Evolutionary conservation across 305 asterid genomes (phyloP).

Genomic region (Fraxinus velutina): DNA sequence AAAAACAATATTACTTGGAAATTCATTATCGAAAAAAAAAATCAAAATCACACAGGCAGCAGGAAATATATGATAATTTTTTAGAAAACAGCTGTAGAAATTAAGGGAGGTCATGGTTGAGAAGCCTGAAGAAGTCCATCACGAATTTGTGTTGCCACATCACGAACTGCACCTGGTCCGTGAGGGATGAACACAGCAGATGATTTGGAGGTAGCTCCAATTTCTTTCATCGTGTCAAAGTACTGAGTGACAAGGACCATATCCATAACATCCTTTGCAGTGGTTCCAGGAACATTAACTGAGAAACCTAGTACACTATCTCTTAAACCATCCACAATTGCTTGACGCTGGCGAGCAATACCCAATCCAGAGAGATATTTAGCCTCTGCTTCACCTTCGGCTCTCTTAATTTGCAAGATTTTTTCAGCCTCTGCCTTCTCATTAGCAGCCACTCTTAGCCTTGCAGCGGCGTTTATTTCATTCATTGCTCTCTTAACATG

Average conservation of each 20-base stretch:
- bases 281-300: conserved; percentile 24
- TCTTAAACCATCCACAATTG: conserved; percentile 22
- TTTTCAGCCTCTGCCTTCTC: conserved; percentile 10
- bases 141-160: conserved; percentile 21
- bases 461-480: conserved; percentile 15
- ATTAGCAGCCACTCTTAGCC: conserved; percentile 15
- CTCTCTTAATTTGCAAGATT: conserved; percentile 1
- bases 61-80: not conserved
- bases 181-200: conserved; percentile 20
- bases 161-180: conserved; percentile 20
- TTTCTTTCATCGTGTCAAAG: conserved; percentile 22
- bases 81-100: not conserved
- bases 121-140: conserved; percentile 26
- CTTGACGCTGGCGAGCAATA: conserved; percentile 23
- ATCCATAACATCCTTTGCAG: conserved; percentile 21
- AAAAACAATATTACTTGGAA: not conserved
- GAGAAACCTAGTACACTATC: conserved; percentile 19
- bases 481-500: conserved; percentile 8
- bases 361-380: conserved; percentile 21
- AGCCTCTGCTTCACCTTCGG: conserved; percentile 20
- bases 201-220: conserved; percentile 18
- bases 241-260: conserved; percentile 21
- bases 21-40: not conserved
- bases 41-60: not conserved
- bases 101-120: not conserved